Evolutionary conservation across 2,329 filamentous ascomycete species (phyloP).

Genomic region (Colletotrichum costaricense): DNA sequence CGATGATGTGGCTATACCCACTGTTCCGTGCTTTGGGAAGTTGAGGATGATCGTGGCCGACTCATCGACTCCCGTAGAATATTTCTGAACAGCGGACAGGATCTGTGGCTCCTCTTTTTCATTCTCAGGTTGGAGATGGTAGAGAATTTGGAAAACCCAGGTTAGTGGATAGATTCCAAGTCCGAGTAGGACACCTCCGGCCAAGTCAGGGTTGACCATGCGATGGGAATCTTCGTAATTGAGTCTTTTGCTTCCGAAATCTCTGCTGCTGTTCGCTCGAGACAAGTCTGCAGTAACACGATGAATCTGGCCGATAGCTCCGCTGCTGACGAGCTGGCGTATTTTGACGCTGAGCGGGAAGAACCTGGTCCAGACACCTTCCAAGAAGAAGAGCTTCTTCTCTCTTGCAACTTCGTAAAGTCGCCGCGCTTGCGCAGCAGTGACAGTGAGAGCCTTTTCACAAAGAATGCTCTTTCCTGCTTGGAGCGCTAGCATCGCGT

Average conservation of each 20-base stretch:
- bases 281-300: constrained; percentile 70
- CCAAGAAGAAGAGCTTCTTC: constrained; percentile 83
- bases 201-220: constrained; percentile 85
- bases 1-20: constrained; percentile 77
- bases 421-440: constrained; percentile 78
- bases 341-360: constrained; percentile 85
- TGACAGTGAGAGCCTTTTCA: constrained; percentile 91
- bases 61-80: constrained; percentile 81
- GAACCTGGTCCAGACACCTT: constrained; percentile 90
- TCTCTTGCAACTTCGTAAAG: constrained; percentile 78
- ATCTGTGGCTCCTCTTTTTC: constrained; percentile 77
- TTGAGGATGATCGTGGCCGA: constrained; percentile 79
- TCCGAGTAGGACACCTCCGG: constrained; percentile 85
- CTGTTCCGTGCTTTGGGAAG: constrained; percentile 75
- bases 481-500: constrained; percentile 82
- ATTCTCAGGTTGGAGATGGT: constrained; percentile 79
- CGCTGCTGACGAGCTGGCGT: constrained; percentile 69
- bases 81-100: constrained; percentile 76
- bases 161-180: constrained; percentile 89
- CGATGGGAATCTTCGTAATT: constrained; percentile 72
- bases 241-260: constrained; percentile 62
- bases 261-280: constrained; percentile 66
- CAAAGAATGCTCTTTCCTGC: constrained; percentile 90
- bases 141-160: constrained; percentile 90
- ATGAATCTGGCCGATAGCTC: constrained; percentile 69